A percentile compares a stretch with the other conserved stretches of the same genome.
These are phyloP conservation scores for Botrytis pseudocinerea DNA, from an alignment of 2,329 filamentous ascomycete species.

Conservation along the genomic window DNA sequence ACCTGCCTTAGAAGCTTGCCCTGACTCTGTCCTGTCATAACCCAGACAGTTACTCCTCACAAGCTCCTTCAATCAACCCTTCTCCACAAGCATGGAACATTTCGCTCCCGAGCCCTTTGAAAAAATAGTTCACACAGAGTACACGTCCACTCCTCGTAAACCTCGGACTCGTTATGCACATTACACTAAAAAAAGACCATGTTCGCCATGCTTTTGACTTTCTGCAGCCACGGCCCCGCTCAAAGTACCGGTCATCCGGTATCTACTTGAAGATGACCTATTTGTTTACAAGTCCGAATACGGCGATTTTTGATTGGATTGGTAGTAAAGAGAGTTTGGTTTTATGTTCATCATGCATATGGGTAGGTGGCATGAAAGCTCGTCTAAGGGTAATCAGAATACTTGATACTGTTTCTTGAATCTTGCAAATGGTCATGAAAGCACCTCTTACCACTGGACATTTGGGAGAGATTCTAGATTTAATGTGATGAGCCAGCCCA, in stretches of 20 bases:
- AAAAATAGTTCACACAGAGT: neutral
- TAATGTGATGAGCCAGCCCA: neutral
- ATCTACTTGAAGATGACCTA: neutral
- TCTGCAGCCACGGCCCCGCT: constrained; percentile 12
- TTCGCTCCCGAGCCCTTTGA: constrained; percentile 3
- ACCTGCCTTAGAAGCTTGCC: constrained; percentile 3
- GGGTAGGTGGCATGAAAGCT: neutral
- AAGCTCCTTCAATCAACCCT: constrained; percentile 9
- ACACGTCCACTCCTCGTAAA: neutral
- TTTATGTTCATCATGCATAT: neutral
- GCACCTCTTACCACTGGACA: neutral
- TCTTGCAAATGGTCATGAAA: neutral
- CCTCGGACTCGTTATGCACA: neutral
- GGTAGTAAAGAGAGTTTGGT: neutral
- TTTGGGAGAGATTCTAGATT: neutral
- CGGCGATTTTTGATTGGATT: neutral
- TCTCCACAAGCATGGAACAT: constrained; percentile 15
- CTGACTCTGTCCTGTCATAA: neutral
- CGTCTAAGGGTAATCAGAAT: neutral
- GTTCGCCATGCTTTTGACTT: neutral
- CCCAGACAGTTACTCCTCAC: neutral
- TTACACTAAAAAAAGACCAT: neutral
- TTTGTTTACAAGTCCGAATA: neutral
- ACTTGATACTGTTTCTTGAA: neutral
- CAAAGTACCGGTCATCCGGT: neutral